Base-by-base conservation (phyloP, 1,284 basidiomycete species). In the Irpex rosettiformis region DNA sequence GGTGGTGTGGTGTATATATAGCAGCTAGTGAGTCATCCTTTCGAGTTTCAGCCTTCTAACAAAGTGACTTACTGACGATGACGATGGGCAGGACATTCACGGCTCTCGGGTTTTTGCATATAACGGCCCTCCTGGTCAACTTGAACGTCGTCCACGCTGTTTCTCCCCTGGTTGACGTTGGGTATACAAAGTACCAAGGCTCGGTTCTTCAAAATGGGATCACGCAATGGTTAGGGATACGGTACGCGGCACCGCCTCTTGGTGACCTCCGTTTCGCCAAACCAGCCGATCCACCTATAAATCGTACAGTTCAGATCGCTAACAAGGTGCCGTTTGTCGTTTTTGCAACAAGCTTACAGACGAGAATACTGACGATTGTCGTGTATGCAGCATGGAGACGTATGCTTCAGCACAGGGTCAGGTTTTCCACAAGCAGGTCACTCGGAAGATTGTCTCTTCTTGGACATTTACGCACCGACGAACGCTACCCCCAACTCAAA, bases 201-300 rank as follows among this genome's bases (percentile, higher is more conserved):
- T 27, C 48, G 11, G 48, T 24, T 8, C 22, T 24, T 28, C 10
- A 11, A 28, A 51, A 51, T 24, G 48, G 48, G 5, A 28, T 51
- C 21, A 51, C 24, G 7, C 48, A 51, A 28, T 51, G 48, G 48
- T 24, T 51, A 18, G 80, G 79, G 1, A 75, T 84, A 58, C 82
- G 79, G 0, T 83, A 82, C 63, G 82, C 80, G 22, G 77, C 84
- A 60, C 78, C 82, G 24, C 83, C 83, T 1, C 54, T 83, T n/a
- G 82, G 79, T 4, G 67, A 79, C 22, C 69, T 77, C 54, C 75
- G 82, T 8, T 85, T 79, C 60, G 72, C 80, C 13, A 77, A 78
- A 3, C 81, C 82, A 2, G 48, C 27, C 6, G 27, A 28, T 5
- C 59, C 79, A 11, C 74, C 75, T 27, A 65, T 84, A 18, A 71